Evolutionary conservation across 257 asterid species (phyloP).

Genomic region (Fraxinus anomala): DNA sequence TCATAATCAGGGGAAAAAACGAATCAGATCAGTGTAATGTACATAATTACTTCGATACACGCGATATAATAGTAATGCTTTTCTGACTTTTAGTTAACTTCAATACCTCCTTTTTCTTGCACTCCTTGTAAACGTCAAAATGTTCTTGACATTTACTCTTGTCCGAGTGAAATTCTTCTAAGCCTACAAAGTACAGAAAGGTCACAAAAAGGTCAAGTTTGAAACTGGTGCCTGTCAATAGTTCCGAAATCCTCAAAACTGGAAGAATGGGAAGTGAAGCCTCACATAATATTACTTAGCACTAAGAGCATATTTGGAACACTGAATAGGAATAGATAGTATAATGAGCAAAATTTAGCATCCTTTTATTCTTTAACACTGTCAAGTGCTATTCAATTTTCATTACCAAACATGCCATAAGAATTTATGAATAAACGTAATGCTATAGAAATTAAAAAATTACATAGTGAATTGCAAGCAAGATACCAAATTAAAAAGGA

Average conservation of each 20-base stretch:
- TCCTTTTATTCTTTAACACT: not conserved
- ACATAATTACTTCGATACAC: conserved; percentile 6
- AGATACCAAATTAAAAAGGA: not conserved
- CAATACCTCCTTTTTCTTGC: conserved; percentile 88
- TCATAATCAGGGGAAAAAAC: conserved; percentile 26
- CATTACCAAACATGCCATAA: not conserved
- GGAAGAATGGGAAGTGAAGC: conserved; percentile 8
- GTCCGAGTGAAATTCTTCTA: conserved; percentile 59
- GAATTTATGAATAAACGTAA: not conserved
- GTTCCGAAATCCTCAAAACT: not conserved
- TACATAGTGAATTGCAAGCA: not conserved
- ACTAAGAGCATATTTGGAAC: not conserved
- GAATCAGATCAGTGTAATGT: conserved; percentile 3
- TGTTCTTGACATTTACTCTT: conserved; percentile 94
- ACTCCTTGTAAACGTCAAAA: conserved; percentile 91
- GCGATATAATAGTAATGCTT: not conserved
- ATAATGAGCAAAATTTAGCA: not conserved
- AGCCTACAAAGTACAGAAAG: conserved; percentile 50
- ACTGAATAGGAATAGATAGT: not conserved
- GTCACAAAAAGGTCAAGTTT: conserved; percentile 4
- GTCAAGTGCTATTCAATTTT: not conserved
- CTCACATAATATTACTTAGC: not conserved
- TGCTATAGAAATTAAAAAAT: not conserved
- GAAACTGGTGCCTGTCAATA: conserved; percentile 15
- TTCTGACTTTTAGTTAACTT: not conserved